phyloP scores from a whole-genome alignment of 257 asterid genomes.

The Jacaranda mimosifolia region DNA sequence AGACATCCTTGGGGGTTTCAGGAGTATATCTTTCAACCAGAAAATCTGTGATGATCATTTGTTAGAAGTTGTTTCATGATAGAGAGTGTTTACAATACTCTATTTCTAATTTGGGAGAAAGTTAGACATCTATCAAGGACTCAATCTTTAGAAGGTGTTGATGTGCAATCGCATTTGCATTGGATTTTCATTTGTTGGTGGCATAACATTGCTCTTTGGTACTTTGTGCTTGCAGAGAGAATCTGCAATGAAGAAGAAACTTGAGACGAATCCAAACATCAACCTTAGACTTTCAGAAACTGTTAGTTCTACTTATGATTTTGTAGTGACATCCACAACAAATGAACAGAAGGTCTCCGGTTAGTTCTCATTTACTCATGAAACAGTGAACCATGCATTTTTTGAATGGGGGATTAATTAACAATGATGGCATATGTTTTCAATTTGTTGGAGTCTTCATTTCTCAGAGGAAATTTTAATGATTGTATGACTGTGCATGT shows the following conservation, averaged over 20 bases:
- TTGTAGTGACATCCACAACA: constrained; percentile 39
- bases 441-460: constrained; percentile 26
- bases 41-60: no score
- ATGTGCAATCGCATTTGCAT: no score
- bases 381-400: constrained; percentile 9
- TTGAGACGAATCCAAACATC: constrained; percentile 44
- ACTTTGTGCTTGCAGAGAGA: constrained; percentile 66
- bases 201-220: not conserved
- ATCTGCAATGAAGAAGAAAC: constrained; percentile 80
- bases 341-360: constrained; percentile 56
- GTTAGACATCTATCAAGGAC: no score
- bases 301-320: constrained; percentile 30
- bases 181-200: not conserved
- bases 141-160: no score
- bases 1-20: no score
- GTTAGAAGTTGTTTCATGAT: no score
- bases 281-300: constrained; percentile 44
- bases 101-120: no score
- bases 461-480: constrained; percentile 33
- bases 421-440: not conserved
- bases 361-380: constrained; percentile 45
- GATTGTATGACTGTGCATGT: constrained; percentile 40
- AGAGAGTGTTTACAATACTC: no score
- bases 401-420: not conserved
- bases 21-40: no score